Evolutionary conservation across 179 eudicot genomes (phyloP), one percentile per base, ranked within the genome.

Genomic region (Actinidia polygama): DNA sequence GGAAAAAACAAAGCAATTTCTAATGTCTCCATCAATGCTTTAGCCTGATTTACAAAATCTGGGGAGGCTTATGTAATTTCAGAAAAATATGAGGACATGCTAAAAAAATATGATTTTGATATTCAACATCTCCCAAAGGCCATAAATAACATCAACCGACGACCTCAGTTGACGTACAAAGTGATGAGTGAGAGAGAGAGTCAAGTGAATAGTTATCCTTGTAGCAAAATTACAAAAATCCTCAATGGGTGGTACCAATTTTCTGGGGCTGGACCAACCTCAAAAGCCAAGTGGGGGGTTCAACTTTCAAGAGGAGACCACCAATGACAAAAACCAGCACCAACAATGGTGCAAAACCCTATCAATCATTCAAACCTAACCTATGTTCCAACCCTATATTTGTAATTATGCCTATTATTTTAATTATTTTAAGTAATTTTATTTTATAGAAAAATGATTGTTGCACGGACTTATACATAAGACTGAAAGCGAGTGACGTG

Each of bases 311-410:
- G 71, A 12, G 23, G 16, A 7, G 50, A n/a, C 12, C 15, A 1
- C 36, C 36, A 30, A 30, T 30, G 36, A 30, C 5, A 47, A 71
- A 44, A 46, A 21, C 7, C 50, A 47, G 75, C 75, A 71, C 75
- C 54, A 71, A 2, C 30, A 47, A 71, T 47, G 75, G 75, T 47
- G 19, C 30, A 46, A 47, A 71, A 71, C 55, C 73, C 3, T 11
- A 26, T 71, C 75, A 71, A 71, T 9, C 75, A n/a, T 71, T 71
- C 75, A 71, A 44, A 69, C 19, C 51, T 9, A 69, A 19, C 63
- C 51, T 69, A 68, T 68, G 49, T 4, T 40, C 51, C 40, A 9
- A 63, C 14, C 36, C 16, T 23, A 64, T 23, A 62, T 64, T 3
- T 4, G 2, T 70, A 68, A 40, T 16, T 7, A 40, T 16, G 18